Conservation (phyloP, 768 basidiomycete species). For the Holtermannia corniformis region DNA sequence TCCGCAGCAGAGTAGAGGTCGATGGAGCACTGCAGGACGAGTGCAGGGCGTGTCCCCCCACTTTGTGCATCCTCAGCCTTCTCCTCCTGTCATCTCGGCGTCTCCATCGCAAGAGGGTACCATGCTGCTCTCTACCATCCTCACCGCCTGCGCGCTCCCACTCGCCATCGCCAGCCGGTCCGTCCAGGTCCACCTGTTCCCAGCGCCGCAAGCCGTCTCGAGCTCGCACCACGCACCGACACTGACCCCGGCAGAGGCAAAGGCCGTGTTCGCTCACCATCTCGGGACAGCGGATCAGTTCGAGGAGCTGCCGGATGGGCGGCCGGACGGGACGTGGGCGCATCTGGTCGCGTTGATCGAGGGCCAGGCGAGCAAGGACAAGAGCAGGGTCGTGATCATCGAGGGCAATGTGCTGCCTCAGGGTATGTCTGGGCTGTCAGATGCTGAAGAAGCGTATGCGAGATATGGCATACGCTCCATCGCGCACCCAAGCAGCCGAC, state of each 20-base stretch:
- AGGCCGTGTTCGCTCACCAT: constrained; percentile 36
- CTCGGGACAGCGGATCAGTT: constrained; percentile 25
- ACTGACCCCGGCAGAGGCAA: constrained; percentile 27
- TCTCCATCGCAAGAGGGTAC: background rate
- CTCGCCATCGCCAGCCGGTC: constrained; percentile 1
- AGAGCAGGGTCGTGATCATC: constrained; percentile 29
- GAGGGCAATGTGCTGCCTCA: constrained; percentile 30
- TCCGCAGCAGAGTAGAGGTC: background rate
- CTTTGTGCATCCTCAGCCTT: background rate
- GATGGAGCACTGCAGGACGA: too few species aligned
- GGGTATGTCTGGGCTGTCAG: constrained; percentile 15
- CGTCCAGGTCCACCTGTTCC: constrained; percentile 36
- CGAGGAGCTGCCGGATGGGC: constrained; percentile 33
- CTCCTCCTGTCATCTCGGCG: too few species aligned
- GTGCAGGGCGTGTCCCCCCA: too few species aligned
- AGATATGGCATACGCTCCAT: too few species aligned
- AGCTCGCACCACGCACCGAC: constrained; percentile 17
- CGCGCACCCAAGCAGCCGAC: background rate
- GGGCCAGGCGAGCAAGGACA: background rate
- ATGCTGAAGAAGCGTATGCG: background rate
- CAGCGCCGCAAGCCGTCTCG: constrained; percentile 18
- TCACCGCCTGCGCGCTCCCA: background rate
- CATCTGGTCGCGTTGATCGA: constrained; percentile 27
- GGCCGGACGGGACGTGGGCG: constrained; percentile 20
- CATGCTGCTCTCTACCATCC: background rate